These are phyloP conservation scores for Hymenoscyphus linearis DNA, from an alignment of 2,329 filamentous ascomycete species.

Conservation along the genomic window DNA sequence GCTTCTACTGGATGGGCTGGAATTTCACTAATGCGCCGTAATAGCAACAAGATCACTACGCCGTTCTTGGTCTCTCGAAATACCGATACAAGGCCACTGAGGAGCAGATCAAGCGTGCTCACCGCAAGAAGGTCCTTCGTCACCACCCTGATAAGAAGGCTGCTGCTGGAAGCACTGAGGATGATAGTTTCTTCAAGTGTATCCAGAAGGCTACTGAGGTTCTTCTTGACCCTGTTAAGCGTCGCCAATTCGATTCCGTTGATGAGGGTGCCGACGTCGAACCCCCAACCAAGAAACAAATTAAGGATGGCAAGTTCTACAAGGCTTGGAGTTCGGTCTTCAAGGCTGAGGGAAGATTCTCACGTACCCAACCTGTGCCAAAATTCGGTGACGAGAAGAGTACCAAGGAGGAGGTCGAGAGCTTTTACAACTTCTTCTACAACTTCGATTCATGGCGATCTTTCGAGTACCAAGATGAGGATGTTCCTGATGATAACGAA, in stretches of 20 bases:
- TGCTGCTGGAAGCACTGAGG: conserved; percentile 77
- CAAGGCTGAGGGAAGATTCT: conserved; percentile 89
- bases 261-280: conserved; percentile 91
- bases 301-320: conserved; percentile 84
- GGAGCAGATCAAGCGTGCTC: conserved; percentile 97
- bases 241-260: conserved; percentile 93
- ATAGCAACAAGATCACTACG: conserved; percentile 93
- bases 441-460: conserved; percentile 97
- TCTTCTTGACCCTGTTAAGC: conserved; percentile 84
- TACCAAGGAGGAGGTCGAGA: conserved; percentile 82
- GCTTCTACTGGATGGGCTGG: not conserved
- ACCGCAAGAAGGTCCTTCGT: conserved; percentile 98
- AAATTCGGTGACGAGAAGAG: conserved; percentile 78
- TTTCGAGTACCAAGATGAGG: conserved; percentile 98
- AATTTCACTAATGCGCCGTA: conserved; percentile 13
- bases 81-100: conserved; percentile 90
- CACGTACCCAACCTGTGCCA: conserved; percentile 83
- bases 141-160: conserved; percentile 99
- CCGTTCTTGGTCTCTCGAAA: conserved; percentile 86
- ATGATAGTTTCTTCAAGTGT: conserved; percentile 99
- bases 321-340: conserved; percentile 91
- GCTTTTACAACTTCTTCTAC: conserved; percentile 99
- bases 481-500: conserved; percentile 97
- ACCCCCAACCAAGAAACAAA: conserved; percentile 86
- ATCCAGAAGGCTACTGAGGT: conserved; percentile 98